Conservation (phyloP, 2,329 filamentous ascomycete genomes). For the Neospermospora avenae region DNA sequence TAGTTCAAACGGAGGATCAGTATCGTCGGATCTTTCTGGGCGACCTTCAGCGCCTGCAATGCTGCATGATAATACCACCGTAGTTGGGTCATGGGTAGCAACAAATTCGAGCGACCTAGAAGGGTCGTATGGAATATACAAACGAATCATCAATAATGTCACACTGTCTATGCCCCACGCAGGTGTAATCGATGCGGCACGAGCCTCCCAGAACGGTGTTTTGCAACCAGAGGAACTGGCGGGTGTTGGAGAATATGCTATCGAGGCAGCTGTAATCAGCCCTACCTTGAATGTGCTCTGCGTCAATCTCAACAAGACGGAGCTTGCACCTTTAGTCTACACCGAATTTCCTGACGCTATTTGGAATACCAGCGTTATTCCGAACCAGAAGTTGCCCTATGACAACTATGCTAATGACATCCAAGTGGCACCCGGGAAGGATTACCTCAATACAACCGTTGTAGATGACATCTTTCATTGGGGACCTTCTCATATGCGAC, state of each 20-base stretch:
- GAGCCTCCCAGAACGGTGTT: constrained; percentile 59
- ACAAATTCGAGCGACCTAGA: constrained; percentile 50
- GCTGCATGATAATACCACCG: constrained; percentile 69
- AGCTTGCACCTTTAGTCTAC: constrained; percentile 64
- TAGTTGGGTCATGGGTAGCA: constrained; percentile 68
- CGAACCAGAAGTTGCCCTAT: constrained; percentile 36
- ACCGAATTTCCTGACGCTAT: constrained; percentile 51
- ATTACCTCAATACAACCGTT: constrained; percentile 53
- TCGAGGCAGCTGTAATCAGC: constrained; percentile 66
- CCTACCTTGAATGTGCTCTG: constrained; percentile 72
- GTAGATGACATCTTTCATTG: constrained; percentile 72
- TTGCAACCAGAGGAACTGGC: constrained; percentile 63
- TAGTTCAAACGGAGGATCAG: constrained; percentile 43
- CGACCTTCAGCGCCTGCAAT: constrained; percentile 61
- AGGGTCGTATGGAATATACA: constrained; percentile 45
- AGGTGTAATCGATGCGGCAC: constrained; percentile 62
- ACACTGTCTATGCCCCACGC: constrained; percentile 75
- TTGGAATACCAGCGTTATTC: constrained; percentile 35
- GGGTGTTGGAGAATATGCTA: constrained; percentile 65
- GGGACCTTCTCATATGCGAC: constrained; percentile 49
- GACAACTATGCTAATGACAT: constrained; percentile 41
- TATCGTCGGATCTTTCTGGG: constrained; percentile 39
- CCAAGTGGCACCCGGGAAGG: constrained; percentile 32
- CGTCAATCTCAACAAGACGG: constrained; percentile 56
- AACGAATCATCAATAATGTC: constrained; percentile 69